A percentile compares a stretch with the other conserved stretches of the same genome.
phyloP scores from a whole-genome alignment of 2,329 filamentous ascomycete genomes.

The Fusarium longipes region DNA sequence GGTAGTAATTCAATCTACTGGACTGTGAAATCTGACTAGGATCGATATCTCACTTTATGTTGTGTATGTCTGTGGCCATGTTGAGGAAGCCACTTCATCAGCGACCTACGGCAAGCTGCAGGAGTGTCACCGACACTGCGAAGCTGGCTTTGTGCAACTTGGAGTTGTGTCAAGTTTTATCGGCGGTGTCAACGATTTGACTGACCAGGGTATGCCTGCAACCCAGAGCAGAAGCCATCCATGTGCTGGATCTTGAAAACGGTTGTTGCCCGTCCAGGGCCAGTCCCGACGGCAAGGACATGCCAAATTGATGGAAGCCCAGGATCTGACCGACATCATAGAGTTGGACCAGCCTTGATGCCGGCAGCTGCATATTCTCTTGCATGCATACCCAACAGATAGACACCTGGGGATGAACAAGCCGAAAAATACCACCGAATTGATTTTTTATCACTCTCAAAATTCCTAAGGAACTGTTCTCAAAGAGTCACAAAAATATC shows the following conservation, averaged over 20 bases:
- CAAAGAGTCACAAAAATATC: not conserved
- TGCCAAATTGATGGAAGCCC: constrained; percentile 21
- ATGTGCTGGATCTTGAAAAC: constrained; percentile 28
- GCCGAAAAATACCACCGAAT: not conserved
- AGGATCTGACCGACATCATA: constrained; percentile 12
- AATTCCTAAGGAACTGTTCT: not conserved
- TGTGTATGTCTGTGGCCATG: constrained; percentile 17
- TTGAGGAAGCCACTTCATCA: constrained; percentile 12
- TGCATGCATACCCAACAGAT: not conserved
- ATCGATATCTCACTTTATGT: constrained; percentile 24
- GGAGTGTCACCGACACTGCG: constrained; percentile 14
- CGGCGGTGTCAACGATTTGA: not conserved
- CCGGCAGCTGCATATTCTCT: constrained; percentile 11
- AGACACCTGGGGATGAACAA: too few species aligned
- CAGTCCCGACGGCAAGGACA: constrained; percentile 15
- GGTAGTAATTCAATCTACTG: not conserved
- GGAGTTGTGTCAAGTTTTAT: not conserved
- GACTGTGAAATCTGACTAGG: not conserved
- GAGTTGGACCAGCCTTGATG: constrained; percentile 4
- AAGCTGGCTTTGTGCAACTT: constrained; percentile 1
- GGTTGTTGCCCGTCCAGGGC: not conserved
- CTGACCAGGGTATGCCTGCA: constrained; percentile 13
- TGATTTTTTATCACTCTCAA: not conserved
- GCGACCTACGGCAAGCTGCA: constrained; percentile 23
- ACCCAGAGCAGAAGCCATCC: constrained; percentile 9